Percentiles rank a stretch among this genome's conserved stretches.
phyloP scores from a whole-genome alignment of 495 filamentous ascomycete genomes.

The Penicillium bovifimosum region DNA sequence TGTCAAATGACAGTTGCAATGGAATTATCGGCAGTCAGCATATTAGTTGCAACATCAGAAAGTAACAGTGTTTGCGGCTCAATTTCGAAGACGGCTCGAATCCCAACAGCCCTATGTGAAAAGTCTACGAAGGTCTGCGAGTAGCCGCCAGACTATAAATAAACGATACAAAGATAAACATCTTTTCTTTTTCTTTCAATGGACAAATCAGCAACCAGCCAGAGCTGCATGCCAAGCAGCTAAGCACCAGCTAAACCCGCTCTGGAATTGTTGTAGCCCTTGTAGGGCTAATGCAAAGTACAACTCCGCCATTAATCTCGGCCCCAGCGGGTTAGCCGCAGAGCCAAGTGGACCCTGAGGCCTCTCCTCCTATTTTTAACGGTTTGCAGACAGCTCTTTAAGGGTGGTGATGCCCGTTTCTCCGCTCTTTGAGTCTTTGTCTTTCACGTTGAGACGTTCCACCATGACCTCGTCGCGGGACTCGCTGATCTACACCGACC shows the following conservation, averaged over 20 bases:
- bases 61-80: too few species aligned
- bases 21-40: not conserved
- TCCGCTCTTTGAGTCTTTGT: not conserved
- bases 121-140: too few species aligned
- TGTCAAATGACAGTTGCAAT: too few species aligned
- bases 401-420: not conserved
- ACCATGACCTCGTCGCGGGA: conserved; percentile 19
- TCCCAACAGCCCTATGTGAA: too few species aligned
- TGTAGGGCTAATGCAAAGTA: not conserved
- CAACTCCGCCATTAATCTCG: not conserved
- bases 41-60: too few species aligned
- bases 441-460: not conserved
- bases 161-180: not conserved
- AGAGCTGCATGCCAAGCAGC: not conserved
- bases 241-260: not conserved
- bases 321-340: too few species aligned
- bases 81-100: too few species aligned
- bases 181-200: not conserved
- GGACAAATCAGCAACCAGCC: not conserved
- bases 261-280: not conserved
- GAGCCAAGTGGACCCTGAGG: not conserved
- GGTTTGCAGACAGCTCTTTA: not conserved
- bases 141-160: not conserved
- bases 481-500: not conserved
- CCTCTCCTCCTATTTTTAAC: not conserved